phyloP scores from a whole-genome alignment of 2,329 filamentous ascomycete genomes.

The Albophoma yamanashiensis region DNA sequence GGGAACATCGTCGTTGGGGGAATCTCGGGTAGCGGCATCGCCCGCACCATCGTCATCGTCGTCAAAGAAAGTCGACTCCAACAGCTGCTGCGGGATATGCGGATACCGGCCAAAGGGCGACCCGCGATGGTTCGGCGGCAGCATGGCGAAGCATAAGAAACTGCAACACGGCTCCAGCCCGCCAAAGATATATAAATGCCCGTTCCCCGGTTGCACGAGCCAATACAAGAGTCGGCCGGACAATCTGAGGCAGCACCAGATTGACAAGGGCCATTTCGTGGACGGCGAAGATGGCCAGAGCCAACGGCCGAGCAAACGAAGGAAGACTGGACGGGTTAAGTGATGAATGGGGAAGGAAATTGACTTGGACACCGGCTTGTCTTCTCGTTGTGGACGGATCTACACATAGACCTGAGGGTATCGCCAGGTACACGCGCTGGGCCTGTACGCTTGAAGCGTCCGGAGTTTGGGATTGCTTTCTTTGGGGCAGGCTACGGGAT shows the following conservation, averaged over 20 bases:
- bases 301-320: slow-evolving; percentile 34
- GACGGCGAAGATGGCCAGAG: slow-evolving; percentile 24
- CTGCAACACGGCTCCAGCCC: slow-evolving; percentile 38
- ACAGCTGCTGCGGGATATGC: slow-evolving; percentile 38
- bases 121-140: slow-evolving; percentile 47
- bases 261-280: slow-evolving; percentile 45
- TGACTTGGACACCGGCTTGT: background rate
- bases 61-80: slow-evolving; percentile 24
- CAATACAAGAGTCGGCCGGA: slow-evolving; percentile 45
- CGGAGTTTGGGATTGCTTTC: background rate
- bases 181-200: slow-evolving; percentile 40
- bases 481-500: background rate
- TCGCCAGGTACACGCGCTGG: background rate
- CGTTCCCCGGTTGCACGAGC: slow-evolving; percentile 41
- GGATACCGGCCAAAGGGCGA: slow-evolving; percentile 45
- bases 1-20: background rate
- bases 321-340: slow-evolving; percentile 24
- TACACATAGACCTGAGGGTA: background rate
- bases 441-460: background rate
- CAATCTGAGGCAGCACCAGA: slow-evolving; percentile 45
- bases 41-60: background rate
- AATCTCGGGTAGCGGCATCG: background rate
- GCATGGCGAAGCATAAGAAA: slow-evolving; percentile 48
- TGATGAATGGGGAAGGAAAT: background rate
- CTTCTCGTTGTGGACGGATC: background rate